Percentiles rank a stretch among this genome's conserved stretches.
Conservation (phyloP, 805 yeast genomes). For the Metschnikowia gruessii region DNA sequence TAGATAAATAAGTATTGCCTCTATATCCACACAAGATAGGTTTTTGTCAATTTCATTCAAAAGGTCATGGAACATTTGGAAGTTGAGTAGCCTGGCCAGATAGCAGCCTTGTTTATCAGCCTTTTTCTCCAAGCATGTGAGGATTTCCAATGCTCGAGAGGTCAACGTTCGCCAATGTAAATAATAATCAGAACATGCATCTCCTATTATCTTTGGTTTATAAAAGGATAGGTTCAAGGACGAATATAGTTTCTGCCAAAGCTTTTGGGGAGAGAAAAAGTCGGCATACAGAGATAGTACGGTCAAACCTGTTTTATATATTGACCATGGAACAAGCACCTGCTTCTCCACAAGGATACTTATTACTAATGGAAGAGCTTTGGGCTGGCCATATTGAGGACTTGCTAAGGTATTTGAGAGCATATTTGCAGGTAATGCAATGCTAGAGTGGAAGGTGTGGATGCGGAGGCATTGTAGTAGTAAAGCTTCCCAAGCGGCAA, state of each 20-base stretch:
- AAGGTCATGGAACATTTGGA: slow-evolving; percentile 11
- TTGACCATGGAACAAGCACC: slow-evolving; percentile 15
- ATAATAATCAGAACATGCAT: slow-evolving; percentile 21
- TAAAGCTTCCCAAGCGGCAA: slow-evolving; percentile 37
- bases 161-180: slow-evolving; percentile 24
- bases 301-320: slow-evolving; percentile 9
- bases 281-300: slow-evolving; percentile 3
- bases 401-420: slow-evolving; percentile 9
- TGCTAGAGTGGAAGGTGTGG: slow-evolving; percentile 14
- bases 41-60: slow-evolving; percentile 8
- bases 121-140: neutral
- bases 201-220: neutral
- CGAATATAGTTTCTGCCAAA: slow-evolving; percentile 7
- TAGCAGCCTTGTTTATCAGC: slow-evolving; percentile 16
- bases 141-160: slow-evolving; percentile 5
- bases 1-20: slow-evolving; percentile 27
- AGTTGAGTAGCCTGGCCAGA: slow-evolving; percentile 18
- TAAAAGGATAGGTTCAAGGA: slow-evolving; percentile 1
- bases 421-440: slow-evolving; percentile 23
- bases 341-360: slow-evolving; percentile 23
- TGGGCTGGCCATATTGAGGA: slow-evolving; percentile 30
- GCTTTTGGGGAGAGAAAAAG: slow-evolving; percentile 13
- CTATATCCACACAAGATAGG: slow-evolving; percentile 26
- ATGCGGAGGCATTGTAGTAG: slow-evolving; percentile 16
- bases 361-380: slow-evolving; percentile 25